Conservation (phyloP, 2,329 filamentous ascomycete genomes). For the Colletotrichum cuscutae region DNA sequence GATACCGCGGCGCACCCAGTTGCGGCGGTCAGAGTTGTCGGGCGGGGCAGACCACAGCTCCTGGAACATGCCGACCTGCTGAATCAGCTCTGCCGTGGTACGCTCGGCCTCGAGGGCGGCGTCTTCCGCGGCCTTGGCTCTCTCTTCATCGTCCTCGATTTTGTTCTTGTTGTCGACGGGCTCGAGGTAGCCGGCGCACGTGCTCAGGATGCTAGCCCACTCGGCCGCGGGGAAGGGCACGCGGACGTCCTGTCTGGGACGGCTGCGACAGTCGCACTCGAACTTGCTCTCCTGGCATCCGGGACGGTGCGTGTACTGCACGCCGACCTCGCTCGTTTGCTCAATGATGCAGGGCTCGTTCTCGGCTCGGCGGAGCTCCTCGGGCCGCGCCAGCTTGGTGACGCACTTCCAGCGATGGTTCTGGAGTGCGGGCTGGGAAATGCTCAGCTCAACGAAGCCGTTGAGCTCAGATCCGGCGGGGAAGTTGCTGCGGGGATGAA, state of each 20-base stretch:
- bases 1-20: conserved; percentile 68
- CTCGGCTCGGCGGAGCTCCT: conserved; percentile 57
- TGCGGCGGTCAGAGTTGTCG: conserved; percentile 44
- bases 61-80: conserved; percentile 74
- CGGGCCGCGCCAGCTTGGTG: conserved; percentile 67
- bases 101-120: conserved; percentile 35
- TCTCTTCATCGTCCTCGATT: conserved; percentile 39
- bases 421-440: conserved; percentile 63
- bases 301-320: conserved; percentile 58
- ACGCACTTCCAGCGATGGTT: conserved; percentile 70
- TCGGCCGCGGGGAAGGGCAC: conserved; percentile 68
- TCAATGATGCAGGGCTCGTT: conserved; percentile 56
- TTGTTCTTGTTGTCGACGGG: conserved; percentile 35
- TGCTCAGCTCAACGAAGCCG: conserved; percentile 67
- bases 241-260: conserved; percentile 59
- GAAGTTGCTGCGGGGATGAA: conserved; percentile 67
- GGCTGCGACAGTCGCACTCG: conserved; percentile 62
- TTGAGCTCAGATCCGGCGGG: conserved; percentile 69
- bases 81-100: conserved; percentile 60
- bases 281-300: conserved; percentile 60
- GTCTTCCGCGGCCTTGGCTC: conserved; percentile 37
- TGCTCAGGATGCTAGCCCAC: conserved; percentile 69
- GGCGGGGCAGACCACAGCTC: conserved; percentile 69
- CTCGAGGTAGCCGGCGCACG: conserved; percentile 61
- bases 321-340: conserved; percentile 60